Base-by-base conservation (phyloP, 192 early-diverging fungal genomes). In the Gaertneriomyces sp. region DNA sequence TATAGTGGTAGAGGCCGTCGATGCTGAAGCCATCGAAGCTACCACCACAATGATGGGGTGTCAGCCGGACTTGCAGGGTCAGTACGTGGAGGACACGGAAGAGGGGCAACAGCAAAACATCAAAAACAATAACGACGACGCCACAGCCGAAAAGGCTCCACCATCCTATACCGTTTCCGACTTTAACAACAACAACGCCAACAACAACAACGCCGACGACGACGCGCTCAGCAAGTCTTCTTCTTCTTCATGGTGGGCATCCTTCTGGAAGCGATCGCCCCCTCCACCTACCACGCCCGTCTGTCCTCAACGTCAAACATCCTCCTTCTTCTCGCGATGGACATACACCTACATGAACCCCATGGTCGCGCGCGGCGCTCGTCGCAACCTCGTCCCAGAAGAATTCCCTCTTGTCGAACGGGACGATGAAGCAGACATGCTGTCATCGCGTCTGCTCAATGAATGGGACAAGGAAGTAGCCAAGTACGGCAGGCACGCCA, bases 361-460 rank as follows among this genome's bases (percentile, higher is more conserved):
- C 9, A 68, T 80, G 49, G 64, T 80, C 47, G 14, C 50, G n/a
- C 25, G 60, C 39, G 79, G 79, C 14, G 44, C 55, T 50, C 64
- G 57, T 14, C 60, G 73, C 45, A 69, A 58, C 25, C 42, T 80
- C 3, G 25, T 44, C 0, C 53, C 50, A 14, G 57, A 60, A 17
- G 75, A 77, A 50, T 80, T 67, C 47, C 74, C 69, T 0, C 42
- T 50, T 2, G 54, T 80, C 10, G 79, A 80, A 58, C 44, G 55
- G 10, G 56, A 16, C 17, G 79, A 81, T 60, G 64, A 69, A 33
- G 60, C 75, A 1, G 61, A 69, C 19, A 12, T 39, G 12, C 51
- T 80, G 38, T 76, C 74, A n/a, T 52, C 42, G 4, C 42, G 39
- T 4, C 44, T 80, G 41, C 59, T 72, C 10, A 61, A 61, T 5